phyloP scores from a whole-genome alignment of 768 basidiomycete genomes.

The Tricholoma bakamatsutake region DNA sequence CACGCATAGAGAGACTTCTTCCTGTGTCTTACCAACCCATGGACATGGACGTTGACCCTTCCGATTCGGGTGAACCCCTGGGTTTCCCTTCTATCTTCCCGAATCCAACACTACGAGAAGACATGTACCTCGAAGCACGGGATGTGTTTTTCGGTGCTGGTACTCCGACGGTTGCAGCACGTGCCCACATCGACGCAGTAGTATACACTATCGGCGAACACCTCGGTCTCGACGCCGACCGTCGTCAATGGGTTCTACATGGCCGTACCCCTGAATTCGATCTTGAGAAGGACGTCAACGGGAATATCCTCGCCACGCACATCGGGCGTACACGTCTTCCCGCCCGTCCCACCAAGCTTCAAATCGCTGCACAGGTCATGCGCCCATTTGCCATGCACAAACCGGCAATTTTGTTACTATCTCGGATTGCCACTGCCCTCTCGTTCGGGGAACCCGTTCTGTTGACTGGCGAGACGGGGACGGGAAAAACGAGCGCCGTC shows the following conservation, averaged over 20 bases:
- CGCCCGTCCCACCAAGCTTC: slow-evolving; percentile 31
- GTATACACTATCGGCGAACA: slow-evolving; percentile 51
- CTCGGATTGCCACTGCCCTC: slow-evolving; percentile 71
- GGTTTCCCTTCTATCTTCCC: slow-evolving; percentile 47
- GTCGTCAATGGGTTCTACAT: slow-evolving; percentile 63
- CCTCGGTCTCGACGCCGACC: slow-evolving; percentile 64
- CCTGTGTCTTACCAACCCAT: slow-evolving; percentile 41
- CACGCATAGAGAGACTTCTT: slow-evolving; percentile 58
- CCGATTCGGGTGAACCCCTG: slow-evolving; percentile 12
- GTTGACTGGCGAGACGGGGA: slow-evolving; percentile 97
- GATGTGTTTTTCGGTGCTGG: slow-evolving; percentile 89
- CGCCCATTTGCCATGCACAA: slow-evolving; percentile 87
- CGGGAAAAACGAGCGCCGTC: slow-evolving; percentile 92
- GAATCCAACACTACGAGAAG: slow-evolving; percentile 76
- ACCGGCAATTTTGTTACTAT: slow-evolving; percentile 74
- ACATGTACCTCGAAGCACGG: slow-evolving; percentile 80
- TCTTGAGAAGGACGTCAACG: slow-evolving; percentile 63
- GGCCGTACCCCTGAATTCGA: slow-evolving; percentile 63
- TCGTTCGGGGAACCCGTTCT: slow-evolving; percentile 77
- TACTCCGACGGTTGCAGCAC: slow-evolving; percentile 45
- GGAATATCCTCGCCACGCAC: slow-evolving; percentile 46
- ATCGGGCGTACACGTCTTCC: slow-evolving; percentile 59
- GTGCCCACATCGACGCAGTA: slow-evolving; percentile 42
- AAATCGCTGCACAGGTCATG: slow-evolving; percentile 24
- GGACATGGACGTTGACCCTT: slow-evolving; percentile 38